Evolutionary conservation across 441 rosid genomes (phyloP).

Genomic region (Hypseocharis bilobata): DNA sequence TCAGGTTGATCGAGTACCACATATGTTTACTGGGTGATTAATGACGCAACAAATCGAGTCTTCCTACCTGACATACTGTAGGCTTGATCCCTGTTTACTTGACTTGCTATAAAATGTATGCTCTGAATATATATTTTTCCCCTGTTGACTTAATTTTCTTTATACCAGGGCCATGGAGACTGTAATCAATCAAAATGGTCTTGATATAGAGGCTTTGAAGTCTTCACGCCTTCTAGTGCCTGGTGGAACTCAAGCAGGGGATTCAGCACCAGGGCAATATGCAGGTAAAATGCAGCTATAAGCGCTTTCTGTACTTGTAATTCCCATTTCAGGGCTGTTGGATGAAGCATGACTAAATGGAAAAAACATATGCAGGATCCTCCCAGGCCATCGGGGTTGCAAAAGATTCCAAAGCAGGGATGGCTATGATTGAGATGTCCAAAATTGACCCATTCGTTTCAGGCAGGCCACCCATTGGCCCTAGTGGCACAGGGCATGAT

Average conservation of each 20-base stretch:
- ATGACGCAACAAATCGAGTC: background rate
- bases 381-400: conserved; percentile 54
- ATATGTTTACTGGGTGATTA: background rate
- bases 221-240: conserved; percentile 61
- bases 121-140: conserved; percentile 13
- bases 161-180: conserved; percentile 95
- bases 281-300: conserved; percentile 45
- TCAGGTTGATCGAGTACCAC: background rate
- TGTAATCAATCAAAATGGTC: conserved; percentile 78
- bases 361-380: conserved; percentile 46
- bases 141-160: conserved; percentile 25
- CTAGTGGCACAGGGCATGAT: conserved; percentile 50
- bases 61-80: too few species aligned
- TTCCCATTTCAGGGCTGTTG: background rate
- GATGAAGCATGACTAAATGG: conserved; percentile 11
- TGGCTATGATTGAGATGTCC: conserved; percentile 58
- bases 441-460: conserved; percentile 57
- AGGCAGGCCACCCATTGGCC: conserved; percentile 63
- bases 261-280: conserved; percentile 47
- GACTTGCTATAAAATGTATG: background rate
- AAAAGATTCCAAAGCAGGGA: conserved; percentile 46
- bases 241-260: conserved; percentile 63
- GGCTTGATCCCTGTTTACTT: conserved; percentile 10
- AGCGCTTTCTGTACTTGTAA: conserved; percentile 3
- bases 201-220: conserved; percentile 84